Percentiles rank a stretch among this genome's conserved stretches.
phyloP scores from a whole-genome alignment of 129 eudicot genomes.

The Erigeron canadensis region DNA sequence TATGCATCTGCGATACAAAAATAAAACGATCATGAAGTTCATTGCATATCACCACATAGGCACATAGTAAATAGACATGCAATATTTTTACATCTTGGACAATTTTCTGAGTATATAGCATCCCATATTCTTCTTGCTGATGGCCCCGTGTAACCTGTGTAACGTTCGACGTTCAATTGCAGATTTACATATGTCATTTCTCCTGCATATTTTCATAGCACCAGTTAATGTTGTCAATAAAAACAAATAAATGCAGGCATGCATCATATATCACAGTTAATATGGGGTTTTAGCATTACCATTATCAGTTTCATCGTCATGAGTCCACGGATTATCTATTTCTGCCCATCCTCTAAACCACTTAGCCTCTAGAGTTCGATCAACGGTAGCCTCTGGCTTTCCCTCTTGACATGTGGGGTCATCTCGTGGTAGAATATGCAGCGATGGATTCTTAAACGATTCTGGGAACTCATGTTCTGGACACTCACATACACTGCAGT shows the following conservation, averaged over 20 bases:
- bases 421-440: constrained; percentile 49
- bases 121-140: constrained; percentile 97
- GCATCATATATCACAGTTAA: constrained; percentile 1
- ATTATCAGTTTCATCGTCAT: constrained; percentile 92
- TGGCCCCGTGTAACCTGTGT: constrained; percentile 88
- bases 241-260: not conserved
- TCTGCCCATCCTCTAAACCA: constrained; percentile 89
- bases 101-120: constrained; percentile 84
- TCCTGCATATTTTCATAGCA: constrained; percentile 44
- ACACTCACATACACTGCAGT: constrained; percentile 96
- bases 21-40: not conserved
- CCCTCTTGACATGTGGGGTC: constrained; percentile 92
- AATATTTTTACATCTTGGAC: constrained; percentile 68
- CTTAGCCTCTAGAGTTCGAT: constrained; percentile 76
- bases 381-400: constrained; percentile 84
- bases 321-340: constrained; percentile 93
- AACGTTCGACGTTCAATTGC: constrained; percentile 74
- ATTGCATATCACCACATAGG: not conserved
- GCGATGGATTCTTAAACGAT: constrained; percentile 47
- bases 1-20: constrained; percentile 46
- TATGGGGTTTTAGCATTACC: constrained; percentile 38
- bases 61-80: not conserved
- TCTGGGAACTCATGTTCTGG: constrained; percentile 91
- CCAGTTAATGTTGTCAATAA: constrained; percentile 13
- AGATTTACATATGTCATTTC: constrained; percentile 96